phyloP scores from a whole-genome alignment of 2,329 filamentous ascomycete species.

The Diplodia scrobiculata region DNA sequence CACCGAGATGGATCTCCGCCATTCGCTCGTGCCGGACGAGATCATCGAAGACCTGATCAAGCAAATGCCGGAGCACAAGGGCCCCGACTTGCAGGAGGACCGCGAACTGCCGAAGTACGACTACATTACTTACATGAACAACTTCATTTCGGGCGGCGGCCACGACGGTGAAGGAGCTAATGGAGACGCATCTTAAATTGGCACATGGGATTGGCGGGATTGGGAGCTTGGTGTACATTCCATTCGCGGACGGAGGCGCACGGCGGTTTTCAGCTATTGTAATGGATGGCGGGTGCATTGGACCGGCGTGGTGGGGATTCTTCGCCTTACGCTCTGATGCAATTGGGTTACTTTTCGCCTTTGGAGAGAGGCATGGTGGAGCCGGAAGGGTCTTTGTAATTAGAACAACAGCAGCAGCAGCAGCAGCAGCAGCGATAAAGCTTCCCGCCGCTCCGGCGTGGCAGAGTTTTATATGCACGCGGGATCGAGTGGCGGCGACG shows the following conservation, averaged over 20 bases:
- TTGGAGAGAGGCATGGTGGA: constrained; percentile 23
- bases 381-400: constrained; percentile 23
- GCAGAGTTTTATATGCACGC: constrained; percentile 10
- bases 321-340: constrained; percentile 14
- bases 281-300: constrained; percentile 21
- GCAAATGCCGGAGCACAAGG: constrained; percentile 81
- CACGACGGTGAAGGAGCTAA: constrained; percentile 32
- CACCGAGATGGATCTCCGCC: constrained; percentile 92
- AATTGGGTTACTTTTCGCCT: constrained; percentile 20
- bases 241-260: constrained; percentile 18
- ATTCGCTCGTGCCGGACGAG: constrained; percentile 93
- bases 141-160: constrained; percentile 48
- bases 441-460: constrained; percentile 16
- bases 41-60: constrained; percentile 89
- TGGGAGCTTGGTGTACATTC: constrained; percentile 24
- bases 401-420: constrained; percentile 19
- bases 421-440: constrained; percentile 18
- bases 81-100: constrained; percentile 84
- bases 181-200: constrained; percentile 23
- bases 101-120: constrained; percentile 85
- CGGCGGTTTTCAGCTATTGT: constrained; percentile 23
- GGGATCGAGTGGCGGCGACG: neutral
- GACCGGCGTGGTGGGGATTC: constrained; percentile 23
- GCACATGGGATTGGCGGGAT: neutral
- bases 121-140: constrained; percentile 97